phyloP scores from a whole-genome alignment of 495 filamentous ascomycete genomes.

The Aspergillus conjunctus region DNA sequence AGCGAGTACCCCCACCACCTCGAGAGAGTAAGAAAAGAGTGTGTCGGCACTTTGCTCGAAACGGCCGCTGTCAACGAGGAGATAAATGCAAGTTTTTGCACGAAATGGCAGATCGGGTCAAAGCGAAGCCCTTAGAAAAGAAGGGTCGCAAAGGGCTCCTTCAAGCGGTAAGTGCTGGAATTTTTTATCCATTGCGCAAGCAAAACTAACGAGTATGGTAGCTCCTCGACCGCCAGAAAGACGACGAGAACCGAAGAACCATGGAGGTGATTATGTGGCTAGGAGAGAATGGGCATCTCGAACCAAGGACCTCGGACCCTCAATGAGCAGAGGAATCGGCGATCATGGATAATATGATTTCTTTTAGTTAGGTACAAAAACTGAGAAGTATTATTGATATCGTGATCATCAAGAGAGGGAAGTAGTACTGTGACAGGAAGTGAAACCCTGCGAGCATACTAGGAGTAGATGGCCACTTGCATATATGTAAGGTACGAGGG shows the following conservation, averaged over 20 bases:
- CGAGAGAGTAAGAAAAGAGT: constrained; percentile 40
- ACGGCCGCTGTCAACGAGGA: constrained; percentile 48
- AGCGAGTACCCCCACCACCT: constrained; percentile 45
- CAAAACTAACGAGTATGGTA: constrained; percentile 28
- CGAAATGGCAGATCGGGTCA: constrained; percentile 37
- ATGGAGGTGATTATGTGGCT: constrained; percentile 51
- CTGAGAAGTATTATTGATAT: too few relatives aligned
- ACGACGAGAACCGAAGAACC: constrained; percentile 44
- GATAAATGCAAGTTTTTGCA: constrained; percentile 51
- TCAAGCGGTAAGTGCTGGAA: constrained; percentile 48
- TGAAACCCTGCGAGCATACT: too few relatives aligned
- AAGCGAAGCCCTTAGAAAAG: constrained; percentile 36
- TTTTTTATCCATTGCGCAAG: neutral
- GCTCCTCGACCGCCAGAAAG: constrained; percentile 51
- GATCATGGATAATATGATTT: too few relatives aligned
- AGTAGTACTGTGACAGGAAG: too few relatives aligned
- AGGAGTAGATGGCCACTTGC: too few relatives aligned
- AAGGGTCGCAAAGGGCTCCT: constrained; percentile 50
- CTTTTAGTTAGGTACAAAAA: too few relatives aligned
- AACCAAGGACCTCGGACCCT: neutral
- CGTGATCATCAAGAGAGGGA: too few relatives aligned
- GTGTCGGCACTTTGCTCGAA: constrained; percentile 51
- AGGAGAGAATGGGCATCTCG: constrained; percentile 41
- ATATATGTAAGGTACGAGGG: too few relatives aligned
- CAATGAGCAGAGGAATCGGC: too few relatives aligned